Base-by-base conservation (phyloP, 2,329 filamentous ascomycete genomes). In the Cadophora luteo-olivacea region DNA sequence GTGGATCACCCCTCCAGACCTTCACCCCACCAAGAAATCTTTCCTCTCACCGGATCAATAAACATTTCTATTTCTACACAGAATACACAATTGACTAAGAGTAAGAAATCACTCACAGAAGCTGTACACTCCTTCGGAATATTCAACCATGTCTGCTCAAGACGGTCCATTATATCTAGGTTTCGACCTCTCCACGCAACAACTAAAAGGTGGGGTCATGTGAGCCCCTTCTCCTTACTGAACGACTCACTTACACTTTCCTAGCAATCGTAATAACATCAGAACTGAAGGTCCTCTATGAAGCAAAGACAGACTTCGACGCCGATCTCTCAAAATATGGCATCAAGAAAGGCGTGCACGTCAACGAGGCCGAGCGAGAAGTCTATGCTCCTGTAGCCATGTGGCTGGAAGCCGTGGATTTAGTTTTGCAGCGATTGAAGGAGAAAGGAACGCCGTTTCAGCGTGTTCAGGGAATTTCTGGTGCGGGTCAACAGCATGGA, bases 271-370 rank as follows among this genome's bases (percentile, higher is more conserved):
- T 96, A 63, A 92, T 98, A 73, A 88, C 91, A 66, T 93, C 94
- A 4, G 87, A 93, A 74, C 89, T 98, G 72, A 91, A 91, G 75
- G 91, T 96, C 62, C 84, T 92, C 19, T 87, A 93, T 74, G 88
- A 97, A 80, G 93, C 93, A 77, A 97, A 97, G 79, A 94, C 97
- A 79, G 94, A 97, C 81, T 98, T 99, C 77, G 96, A 98, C 80
- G 91, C 87, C 73, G 94, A 98, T 81, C 89, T 93, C 63, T 78
- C 81, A 69, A 88, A 90, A 76, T 94, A 97, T 86, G 87, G 88
- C 77, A 89, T 97, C 79, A 87, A 87, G 71, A 98, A 98, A 81
- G 96, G 96, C 72, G 95, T 98, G 25, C 87, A 92, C 74, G 90
- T 90, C 72, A 94, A 97, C 79, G 89, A 92, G 52, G 85, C 84